phyloP scores from a whole-genome alignment of 176 grass and related monocot genomes.

The Avena atlantica region DNA sequence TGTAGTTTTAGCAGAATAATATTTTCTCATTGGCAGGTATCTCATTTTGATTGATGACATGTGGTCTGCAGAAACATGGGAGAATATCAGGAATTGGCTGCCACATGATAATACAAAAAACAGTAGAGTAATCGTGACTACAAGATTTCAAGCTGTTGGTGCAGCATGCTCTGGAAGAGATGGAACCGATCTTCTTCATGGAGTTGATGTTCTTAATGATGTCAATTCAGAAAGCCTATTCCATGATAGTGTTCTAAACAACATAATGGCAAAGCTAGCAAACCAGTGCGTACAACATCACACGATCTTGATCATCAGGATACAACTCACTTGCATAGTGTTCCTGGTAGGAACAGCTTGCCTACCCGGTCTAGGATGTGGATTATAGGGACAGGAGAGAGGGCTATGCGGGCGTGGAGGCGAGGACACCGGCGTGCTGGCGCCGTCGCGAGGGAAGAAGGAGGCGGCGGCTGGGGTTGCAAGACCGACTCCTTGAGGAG shows the following conservation, averaged over 20 bases:
- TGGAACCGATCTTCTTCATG: not conserved
- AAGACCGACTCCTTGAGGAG: too few species aligned
- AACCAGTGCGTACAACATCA: not conserved
- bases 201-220: not conserved
- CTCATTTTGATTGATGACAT: not conserved
- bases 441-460: too few species aligned
- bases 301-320: too few species aligned
- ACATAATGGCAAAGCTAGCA: not conserved
- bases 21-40: not conserved
- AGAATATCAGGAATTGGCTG: not conserved
- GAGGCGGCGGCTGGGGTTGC: too few species aligned
- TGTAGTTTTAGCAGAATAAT: too few species aligned
- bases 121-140: slow-evolving; percentile 4
- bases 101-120: not conserved
- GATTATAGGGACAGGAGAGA: too few species aligned
- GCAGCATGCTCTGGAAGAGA: not conserved
- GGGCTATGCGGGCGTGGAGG: too few species aligned
- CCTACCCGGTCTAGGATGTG: too few species aligned
- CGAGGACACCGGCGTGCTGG: too few species aligned
- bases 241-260: not conserved
- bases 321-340: too few species aligned
- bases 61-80: slow-evolving; percentile 17
- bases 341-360: not conserved
- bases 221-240: not conserved
- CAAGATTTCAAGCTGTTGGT: slow-evolving; percentile 23